Evolutionary conservation across 2,329 filamentous ascomycete species (phyloP).

Genomic region (Rhynchosporium secalis): DNA sequence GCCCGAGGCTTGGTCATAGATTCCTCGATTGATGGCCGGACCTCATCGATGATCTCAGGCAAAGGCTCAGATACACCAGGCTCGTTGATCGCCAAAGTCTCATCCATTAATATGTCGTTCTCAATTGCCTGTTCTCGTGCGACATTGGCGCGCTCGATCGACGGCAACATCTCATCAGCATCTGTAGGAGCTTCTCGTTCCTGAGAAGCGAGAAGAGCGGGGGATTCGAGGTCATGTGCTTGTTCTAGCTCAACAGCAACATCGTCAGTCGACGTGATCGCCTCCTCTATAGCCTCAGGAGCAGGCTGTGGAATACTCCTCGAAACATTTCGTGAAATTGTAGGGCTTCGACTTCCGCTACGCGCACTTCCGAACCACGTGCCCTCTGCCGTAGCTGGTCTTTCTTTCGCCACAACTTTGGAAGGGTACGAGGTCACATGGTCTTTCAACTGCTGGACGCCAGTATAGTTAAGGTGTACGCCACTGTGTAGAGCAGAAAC

Average conservation of each 20-base stretch:
- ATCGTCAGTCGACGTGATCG: not conserved
- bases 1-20: no score
- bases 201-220: no score
- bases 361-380: constrained; percentile 13
- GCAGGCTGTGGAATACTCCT: not conserved
- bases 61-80: not conserved
- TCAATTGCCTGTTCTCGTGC: not conserved
- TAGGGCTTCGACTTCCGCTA: not conserved
- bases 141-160: not conserved
- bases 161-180: not conserved
- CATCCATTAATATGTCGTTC: not conserved
- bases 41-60: not conserved
- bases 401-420: not conserved
- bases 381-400: constrained; percentile 7
- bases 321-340: not conserved
- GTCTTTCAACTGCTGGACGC: constrained; percentile 18
- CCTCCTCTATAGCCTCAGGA: not conserved
- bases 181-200: not conserved
- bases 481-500: constrained; percentile 14
- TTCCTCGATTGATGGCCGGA: not conserved
- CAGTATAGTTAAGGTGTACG: constrained; percentile 19
- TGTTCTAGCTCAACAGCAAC: not conserved
- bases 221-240: no score
- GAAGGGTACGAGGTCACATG: constrained; percentile 1
- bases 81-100: not conserved